Percentiles rank a stretch among this genome's conserved stretches.
Conservation (phyloP, 768 basidiomycete genomes). For the Austroboletus eburneus region DNA sequence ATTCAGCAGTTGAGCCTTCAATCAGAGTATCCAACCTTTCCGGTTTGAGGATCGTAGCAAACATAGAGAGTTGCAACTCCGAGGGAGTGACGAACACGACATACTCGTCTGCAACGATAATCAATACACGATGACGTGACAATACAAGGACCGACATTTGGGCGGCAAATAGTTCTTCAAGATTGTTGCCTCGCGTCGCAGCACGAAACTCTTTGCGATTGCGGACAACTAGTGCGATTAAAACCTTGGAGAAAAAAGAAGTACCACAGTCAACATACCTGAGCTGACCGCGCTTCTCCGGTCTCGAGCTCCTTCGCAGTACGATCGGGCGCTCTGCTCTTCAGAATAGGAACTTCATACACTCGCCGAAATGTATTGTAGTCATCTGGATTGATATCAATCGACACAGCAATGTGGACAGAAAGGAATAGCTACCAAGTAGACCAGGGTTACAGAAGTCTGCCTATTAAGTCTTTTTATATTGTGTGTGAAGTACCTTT, state of each 20-base stretch:
- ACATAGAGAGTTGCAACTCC: conserved; percentile 74
- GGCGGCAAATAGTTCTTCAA: conserved; percentile 85
- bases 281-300: conserved; percentile 72
- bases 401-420: background rate
- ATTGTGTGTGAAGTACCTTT: background rate
- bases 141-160: conserved; percentile 57
- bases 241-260: conserved; percentile 1
- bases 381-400: conserved; percentile 48
- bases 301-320: conserved; percentile 67
- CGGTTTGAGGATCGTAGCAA: conserved; percentile 68
- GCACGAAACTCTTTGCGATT: conserved; percentile 83
- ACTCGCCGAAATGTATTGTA: conserved; percentile 72
- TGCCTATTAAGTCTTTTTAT: conserved; percentile 42
- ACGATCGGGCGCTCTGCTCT: conserved; percentile 76
- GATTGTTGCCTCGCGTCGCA: conserved; percentile 82
- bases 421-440: conserved; percentile 48
- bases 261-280: conserved; percentile 42
- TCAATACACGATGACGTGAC: background rate
- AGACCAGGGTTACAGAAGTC: conserved; percentile 94
- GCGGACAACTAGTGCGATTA: conserved; percentile 49
- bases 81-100: conserved; percentile 96
- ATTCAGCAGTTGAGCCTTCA: conserved; percentile 68
- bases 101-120: conserved; percentile 72
- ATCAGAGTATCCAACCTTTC: conserved; percentile 66
- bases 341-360: conserved; percentile 85